phyloP scores from a whole-genome alignment of 192 early-diverging fungal genomes.

The Geranomyces variabilis region DNA sequence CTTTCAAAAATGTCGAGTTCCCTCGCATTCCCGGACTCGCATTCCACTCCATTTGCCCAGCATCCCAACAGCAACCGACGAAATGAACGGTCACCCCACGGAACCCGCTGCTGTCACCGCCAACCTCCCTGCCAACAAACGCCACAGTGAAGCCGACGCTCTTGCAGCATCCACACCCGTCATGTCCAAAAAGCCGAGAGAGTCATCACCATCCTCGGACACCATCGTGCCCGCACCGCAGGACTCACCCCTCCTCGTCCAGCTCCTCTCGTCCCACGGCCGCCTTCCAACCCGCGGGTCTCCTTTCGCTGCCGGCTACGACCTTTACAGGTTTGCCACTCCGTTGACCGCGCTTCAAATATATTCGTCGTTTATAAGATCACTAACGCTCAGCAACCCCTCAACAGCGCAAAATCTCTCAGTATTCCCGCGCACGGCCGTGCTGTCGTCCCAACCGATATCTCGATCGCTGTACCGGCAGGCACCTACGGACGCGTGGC shows the following conservation, averaged over 20 bases:
- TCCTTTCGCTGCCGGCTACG: constrained; percentile 86
- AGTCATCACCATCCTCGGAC: background rate
- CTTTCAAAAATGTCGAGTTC: no score
- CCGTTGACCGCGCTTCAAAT: background rate
- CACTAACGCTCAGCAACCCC: background rate
- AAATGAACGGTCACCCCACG: no score
- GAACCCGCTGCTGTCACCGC: no score
- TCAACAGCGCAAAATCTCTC: constrained; percentile 38
- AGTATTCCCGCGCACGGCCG: constrained; percentile 77
- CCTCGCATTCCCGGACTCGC: no score
- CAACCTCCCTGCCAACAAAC: background rate
- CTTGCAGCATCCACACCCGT: no score
- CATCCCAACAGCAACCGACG: no score
- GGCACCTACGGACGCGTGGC: constrained; percentile 96
- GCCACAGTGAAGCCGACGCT: no score
- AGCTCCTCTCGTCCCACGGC: constrained; percentile 72
- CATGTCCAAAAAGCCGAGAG: no score
- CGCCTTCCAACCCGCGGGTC: constrained; percentile 82
- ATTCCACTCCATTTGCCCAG: no score
- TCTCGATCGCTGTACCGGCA: constrained; percentile 80
- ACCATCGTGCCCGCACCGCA: background rate
- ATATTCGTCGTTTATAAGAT: background rate
- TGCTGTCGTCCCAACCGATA: constrained; percentile 81
- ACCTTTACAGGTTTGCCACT: constrained; percentile 66
- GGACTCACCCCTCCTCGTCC: constrained; percentile 62